Evolutionary conservation across 176 grass and related monocot species (phyloP).

Genomic region (Secale cereale): DNA sequence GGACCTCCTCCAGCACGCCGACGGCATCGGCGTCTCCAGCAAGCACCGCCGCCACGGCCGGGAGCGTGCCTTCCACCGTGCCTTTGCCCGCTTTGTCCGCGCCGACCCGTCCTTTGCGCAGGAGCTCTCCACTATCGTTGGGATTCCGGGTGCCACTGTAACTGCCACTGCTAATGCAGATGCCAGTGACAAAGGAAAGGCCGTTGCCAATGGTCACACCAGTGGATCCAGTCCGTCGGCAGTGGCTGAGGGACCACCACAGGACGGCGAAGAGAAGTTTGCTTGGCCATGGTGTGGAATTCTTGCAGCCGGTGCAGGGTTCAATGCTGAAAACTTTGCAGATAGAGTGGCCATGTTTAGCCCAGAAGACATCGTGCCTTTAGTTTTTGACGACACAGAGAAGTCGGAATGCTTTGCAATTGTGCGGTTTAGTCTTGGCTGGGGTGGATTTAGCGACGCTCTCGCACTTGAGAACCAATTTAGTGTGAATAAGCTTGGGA

Average conservation of each 20-base stretch:
- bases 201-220: background rate
- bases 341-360: constrained; percentile 36
- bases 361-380: constrained; percentile 32
- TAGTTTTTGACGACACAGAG: constrained; percentile 35
- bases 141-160: background rate
- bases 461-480: constrained; percentile 69
- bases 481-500: constrained; percentile 42
- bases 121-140: constrained; percentile 5
- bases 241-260: background rate
- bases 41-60: constrained; percentile 57
- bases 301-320: constrained; percentile 33
- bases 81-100: constrained; percentile 49
- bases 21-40: constrained; percentile 59
- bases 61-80: constrained; percentile 47
- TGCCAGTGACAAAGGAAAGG: background rate
- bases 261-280: constrained; percentile 60
- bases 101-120: constrained; percentile 27
- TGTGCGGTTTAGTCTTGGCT: constrained; percentile 54
- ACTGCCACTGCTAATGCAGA: background rate
- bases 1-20: constrained; percentile 91
- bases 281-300: constrained; percentile 79
- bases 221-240: background rate
- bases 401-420: constrained; percentile 30
- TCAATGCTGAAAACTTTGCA: constrained; percentile 23
- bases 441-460: constrained; percentile 59